phyloP scores from a whole-genome alignment of 129 eudicot species.

The Pulicaria dysenterica region DNA sequence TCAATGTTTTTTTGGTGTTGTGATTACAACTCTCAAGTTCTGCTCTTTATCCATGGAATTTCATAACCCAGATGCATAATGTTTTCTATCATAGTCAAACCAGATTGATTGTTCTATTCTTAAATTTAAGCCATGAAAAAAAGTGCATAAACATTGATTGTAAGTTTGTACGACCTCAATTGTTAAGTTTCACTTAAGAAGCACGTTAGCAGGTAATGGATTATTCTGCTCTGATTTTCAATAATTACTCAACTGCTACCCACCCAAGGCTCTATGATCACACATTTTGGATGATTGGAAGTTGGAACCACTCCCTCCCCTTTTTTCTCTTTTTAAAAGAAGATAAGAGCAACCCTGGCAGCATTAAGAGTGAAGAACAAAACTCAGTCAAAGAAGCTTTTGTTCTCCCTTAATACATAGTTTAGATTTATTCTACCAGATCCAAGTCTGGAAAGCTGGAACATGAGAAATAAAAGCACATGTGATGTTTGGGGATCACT shows the following conservation, averaged over 20 bases:
- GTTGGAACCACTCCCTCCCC: too few species aligned
- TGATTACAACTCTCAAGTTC: too few species aligned
- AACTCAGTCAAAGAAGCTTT: neutral
- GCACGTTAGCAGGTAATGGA: too few species aligned
- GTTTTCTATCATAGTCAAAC: neutral
- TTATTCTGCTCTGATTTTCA: too few species aligned
- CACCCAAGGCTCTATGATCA: too few species aligned
- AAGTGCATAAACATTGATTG: neutral
- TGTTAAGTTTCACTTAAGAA: too few species aligned
- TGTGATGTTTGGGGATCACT: neutral
- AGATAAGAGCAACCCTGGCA: neutral
- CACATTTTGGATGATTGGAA: too few species aligned
- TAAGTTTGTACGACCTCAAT: too few species aligned
- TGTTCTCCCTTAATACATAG: neutral
- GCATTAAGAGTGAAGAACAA: neutral
- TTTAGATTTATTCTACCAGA: neutral
- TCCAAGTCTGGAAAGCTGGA: neutral
- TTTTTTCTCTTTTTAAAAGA: too few species aligned
- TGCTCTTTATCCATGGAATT: too few species aligned
- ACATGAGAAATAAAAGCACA: neutral
- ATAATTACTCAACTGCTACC: too few species aligned
- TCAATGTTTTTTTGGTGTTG: too few species aligned
- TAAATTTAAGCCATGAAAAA: neutral
- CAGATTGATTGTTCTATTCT: neutral
- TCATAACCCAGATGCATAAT: neutral